These are phyloP conservation scores for Ballota nigra DNA, from an alignment of 257 asterid species.

Conservation along the genomic window DNA sequence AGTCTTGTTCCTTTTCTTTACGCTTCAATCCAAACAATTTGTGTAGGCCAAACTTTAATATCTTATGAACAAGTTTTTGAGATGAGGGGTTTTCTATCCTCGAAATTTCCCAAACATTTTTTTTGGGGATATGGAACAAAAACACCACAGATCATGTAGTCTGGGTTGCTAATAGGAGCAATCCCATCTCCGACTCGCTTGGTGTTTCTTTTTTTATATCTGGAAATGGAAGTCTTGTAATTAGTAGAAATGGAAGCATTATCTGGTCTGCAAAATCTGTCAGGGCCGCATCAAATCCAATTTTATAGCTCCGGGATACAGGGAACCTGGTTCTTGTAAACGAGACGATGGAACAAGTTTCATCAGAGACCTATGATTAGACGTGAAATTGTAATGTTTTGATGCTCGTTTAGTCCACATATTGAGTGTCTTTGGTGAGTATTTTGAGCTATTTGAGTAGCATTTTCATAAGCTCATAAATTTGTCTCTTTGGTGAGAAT, in stretches of 20 bases:
- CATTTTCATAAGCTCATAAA: too few species aligned
- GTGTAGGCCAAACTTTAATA: constrained; percentile 23
- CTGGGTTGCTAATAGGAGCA: constrained; percentile 37
- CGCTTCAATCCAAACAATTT: not conserved
- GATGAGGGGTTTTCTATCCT: constrained; percentile 36
- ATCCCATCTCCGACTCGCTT: constrained; percentile 16
- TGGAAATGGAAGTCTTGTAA: constrained; percentile 7
- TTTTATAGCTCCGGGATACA: constrained; percentile 23
- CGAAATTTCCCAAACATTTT: constrained; percentile 13
- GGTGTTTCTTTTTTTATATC: not conserved
- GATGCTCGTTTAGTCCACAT: too few species aligned
- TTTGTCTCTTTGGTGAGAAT: too few species aligned
- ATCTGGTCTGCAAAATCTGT: constrained; percentile 25
- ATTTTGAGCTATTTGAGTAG: too few species aligned
- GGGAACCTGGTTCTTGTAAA: constrained; percentile 29
- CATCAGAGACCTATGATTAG: too few species aligned
- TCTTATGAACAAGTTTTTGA: constrained; percentile 29
- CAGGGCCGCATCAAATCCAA: constrained; percentile 18
- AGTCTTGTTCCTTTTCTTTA: too few species aligned
- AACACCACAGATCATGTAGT: constrained; percentile 20
- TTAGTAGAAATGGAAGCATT: not conserved
- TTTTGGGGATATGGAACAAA: constrained; percentile 34
- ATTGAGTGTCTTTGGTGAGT: too few species aligned
- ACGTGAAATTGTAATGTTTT: too few species aligned
- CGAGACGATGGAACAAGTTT: not conserved